Conservation (phyloP, 2,329 filamentous ascomycete species). For the Curvularia lunata region DNA sequence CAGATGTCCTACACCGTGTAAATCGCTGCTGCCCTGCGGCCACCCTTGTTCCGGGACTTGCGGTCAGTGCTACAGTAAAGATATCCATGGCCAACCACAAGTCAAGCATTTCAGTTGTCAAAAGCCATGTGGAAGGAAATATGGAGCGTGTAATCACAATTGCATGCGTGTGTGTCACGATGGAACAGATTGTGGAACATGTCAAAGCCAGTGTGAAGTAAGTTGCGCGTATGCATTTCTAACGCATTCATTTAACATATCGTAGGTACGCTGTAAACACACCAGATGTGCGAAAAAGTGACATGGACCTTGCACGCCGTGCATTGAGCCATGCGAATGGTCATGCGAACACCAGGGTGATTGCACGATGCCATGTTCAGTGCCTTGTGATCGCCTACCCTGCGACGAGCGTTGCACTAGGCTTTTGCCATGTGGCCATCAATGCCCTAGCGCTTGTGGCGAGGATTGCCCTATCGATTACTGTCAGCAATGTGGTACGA, state of each 20-base stretch:
- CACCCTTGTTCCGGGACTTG: slow-evolving; percentile 62
- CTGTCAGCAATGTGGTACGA: slow-evolving; percentile 34
- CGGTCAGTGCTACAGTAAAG: slow-evolving; percentile 54
- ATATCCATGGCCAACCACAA: no score
- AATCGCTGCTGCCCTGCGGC: slow-evolving; percentile 58
- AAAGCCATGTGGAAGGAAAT: slow-evolving; percentile 35
- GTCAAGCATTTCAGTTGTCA: slow-evolving; percentile 27
- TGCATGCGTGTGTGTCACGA: slow-evolving; percentile 36
- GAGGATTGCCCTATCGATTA: slow-evolving; percentile 33
- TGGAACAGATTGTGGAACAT: slow-evolving; percentile 35
- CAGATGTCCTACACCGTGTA: no score
- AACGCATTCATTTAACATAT: background rate
- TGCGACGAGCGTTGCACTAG: slow-evolving; percentile 40
- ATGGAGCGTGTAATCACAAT: slow-evolving; percentile 39
- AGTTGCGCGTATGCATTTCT: background rate
- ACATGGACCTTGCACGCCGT: slow-evolving; percentile 45
- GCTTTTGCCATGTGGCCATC: slow-evolving; percentile 38
- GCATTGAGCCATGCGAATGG: slow-evolving; percentile 43
- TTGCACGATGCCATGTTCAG: slow-evolving; percentile 48
- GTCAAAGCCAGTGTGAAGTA: slow-evolving; percentile 32
- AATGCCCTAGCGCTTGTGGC: slow-evolving; percentile 42
- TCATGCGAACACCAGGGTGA: slow-evolving; percentile 42
- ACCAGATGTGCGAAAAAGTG: slow-evolving; percentile 32
- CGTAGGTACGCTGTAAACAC: slow-evolving; percentile 38
- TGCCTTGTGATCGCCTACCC: slow-evolving; percentile 40